Conservation (phyloP, 805 yeast species). For the Saccharomycopsis fodiens region DNA sequence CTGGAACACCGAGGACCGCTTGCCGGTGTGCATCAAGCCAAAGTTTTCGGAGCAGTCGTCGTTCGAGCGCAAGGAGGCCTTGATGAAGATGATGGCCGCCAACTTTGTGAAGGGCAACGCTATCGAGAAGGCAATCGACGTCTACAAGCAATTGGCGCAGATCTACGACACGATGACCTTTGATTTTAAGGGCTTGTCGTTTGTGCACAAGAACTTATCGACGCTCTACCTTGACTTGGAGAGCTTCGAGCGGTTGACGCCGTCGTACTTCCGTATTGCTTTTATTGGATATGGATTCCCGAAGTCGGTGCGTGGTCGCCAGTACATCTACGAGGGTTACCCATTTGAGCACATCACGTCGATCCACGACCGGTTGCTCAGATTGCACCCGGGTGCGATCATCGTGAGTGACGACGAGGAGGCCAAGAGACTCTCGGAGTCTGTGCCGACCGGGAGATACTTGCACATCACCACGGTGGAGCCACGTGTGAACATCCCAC, state of each 20-base stretch:
- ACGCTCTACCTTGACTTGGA: conserved; percentile 61
- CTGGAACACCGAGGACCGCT: conserved; percentile 55
- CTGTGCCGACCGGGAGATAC: conserved; percentile 61
- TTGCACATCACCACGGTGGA: conserved; percentile 66
- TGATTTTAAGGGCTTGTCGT: conserved; percentile 69
- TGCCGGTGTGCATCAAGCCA: conserved; percentile 57
- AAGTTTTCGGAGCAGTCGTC: conserved; percentile 73
- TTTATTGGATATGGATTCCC: conserved; percentile 87
- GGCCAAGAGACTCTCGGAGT: conserved; percentile 41
- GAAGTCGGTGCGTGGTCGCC: conserved; percentile 60
- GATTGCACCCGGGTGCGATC: conserved; percentile 75
- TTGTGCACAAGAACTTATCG: conserved; percentile 60
- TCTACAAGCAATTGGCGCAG: conserved; percentile 67
- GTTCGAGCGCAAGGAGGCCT: conserved; percentile 71
- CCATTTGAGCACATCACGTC: conserved; percentile 85
- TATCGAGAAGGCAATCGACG: conserved; percentile 71
- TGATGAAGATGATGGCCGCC: conserved; percentile 62
- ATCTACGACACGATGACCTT: conserved; percentile 67
- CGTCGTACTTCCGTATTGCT: conserved; percentile 72
- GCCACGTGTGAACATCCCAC: conserved; percentile 51
- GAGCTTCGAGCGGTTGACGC: conserved; percentile 60
- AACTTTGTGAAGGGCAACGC: conserved; percentile 65
- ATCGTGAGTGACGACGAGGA: conserved; percentile 52
- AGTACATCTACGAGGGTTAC: conserved; percentile 76
- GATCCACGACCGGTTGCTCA: conserved; percentile 66